These are phyloP conservation scores for Penicillium bovifimosum DNA, from an alignment of 495 filamentous ascomycete species.

Conservation along the genomic window DNA sequence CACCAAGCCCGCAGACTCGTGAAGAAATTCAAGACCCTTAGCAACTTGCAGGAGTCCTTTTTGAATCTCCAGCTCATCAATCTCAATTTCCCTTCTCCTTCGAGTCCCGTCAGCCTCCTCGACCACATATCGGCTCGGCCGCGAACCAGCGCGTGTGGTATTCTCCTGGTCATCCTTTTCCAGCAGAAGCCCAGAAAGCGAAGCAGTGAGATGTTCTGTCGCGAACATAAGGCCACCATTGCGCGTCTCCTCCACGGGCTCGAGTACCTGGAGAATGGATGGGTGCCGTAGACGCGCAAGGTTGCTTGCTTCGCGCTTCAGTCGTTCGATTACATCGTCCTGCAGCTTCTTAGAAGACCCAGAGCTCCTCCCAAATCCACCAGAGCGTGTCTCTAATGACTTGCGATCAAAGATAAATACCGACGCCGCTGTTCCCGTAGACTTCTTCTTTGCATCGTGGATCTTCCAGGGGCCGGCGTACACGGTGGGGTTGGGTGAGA, in stretches of 20 bases:
- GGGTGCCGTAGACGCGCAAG: slow-evolving; percentile 85
- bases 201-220: slow-evolving; percentile 83
- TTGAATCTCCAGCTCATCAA: slow-evolving; percentile 96
- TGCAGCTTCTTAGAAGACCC: slow-evolving; percentile 69
- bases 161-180: slow-evolving; percentile 91
- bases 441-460: slow-evolving; percentile 94
- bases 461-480: slow-evolving; percentile 93
- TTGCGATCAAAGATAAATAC: slow-evolving; percentile 95
- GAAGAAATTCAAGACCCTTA: slow-evolving; percentile 91
- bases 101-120: slow-evolving; percentile 72
- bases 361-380: slow-evolving; percentile 52
- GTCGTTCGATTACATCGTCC: slow-evolving; percentile 82
- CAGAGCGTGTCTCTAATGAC: slow-evolving; percentile 63
- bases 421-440: slow-evolving; percentile 77
- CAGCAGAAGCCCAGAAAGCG: slow-evolving; percentile 71
- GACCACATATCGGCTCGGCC: slow-evolving; percentile 72
- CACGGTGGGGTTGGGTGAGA: slow-evolving; percentile 62
- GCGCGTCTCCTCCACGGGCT: slow-evolving; percentile 92
- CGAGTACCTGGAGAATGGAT: slow-evolving; percentile 83
- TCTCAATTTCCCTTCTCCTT: slow-evolving; percentile 77
- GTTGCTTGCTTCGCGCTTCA: slow-evolving; percentile 85
- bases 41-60: slow-evolving; percentile 90
- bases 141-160: slow-evolving; percentile 49
- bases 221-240: slow-evolving; percentile 92
- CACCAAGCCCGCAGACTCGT: slow-evolving; percentile 90